phyloP scores from a whole-genome alignment of 139 green algal species.

The Cymbomonas tetramitiformis region DNA sequence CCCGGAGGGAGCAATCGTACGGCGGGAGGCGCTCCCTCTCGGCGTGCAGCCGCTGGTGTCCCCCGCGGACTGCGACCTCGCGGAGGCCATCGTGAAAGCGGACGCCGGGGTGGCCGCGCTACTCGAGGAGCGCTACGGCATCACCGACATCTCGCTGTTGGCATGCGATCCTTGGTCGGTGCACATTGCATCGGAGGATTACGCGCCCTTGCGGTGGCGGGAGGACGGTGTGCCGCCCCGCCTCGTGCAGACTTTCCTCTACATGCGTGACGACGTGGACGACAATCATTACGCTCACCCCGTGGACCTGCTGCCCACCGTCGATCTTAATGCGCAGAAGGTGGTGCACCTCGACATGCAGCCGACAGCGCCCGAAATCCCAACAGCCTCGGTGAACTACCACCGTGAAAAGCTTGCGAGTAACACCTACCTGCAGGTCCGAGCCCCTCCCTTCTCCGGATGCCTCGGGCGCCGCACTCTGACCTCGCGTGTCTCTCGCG shows the following conservation, averaged over 20 bases:
- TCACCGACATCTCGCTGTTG: constrained; percentile 34
- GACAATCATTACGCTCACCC: constrained; percentile 71
- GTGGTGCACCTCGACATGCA: constrained; percentile 35
- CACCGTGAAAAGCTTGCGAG: constrained; percentile 13
- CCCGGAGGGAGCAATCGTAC: constrained; percentile 11
- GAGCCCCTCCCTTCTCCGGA: background rate
- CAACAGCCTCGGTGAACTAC: constrained; percentile 40
- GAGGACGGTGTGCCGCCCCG: constrained; percentile 17
- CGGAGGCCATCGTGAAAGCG: constrained; percentile 33
- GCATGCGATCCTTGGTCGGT: constrained; percentile 54
- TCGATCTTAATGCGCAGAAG: constrained; percentile 52
- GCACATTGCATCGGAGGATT: constrained; percentile 18
- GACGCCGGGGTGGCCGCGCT: constrained; percentile 20
- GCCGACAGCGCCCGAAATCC: constrained; percentile 19
- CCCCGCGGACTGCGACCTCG: constrained; percentile 45
- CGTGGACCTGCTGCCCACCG: constrained; percentile 48
- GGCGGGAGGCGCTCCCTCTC: too few species aligned
- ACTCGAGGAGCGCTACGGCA: constrained; percentile 46
- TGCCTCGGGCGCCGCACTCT: too few species aligned
- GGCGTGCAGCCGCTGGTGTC: constrained; percentile 39
- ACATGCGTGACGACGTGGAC: constrained; percentile 33
- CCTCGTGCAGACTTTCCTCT: constrained; percentile 55
- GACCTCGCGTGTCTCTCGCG: too few species aligned
- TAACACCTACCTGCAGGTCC: constrained; percentile 8
- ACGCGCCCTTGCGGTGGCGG: constrained; percentile 14